Percentiles rank a stretch among this genome's conserved stretches.
phyloP scores from a whole-genome alignment of 1,284 basidiomycete species.

The Peniophora sp. region DNA sequence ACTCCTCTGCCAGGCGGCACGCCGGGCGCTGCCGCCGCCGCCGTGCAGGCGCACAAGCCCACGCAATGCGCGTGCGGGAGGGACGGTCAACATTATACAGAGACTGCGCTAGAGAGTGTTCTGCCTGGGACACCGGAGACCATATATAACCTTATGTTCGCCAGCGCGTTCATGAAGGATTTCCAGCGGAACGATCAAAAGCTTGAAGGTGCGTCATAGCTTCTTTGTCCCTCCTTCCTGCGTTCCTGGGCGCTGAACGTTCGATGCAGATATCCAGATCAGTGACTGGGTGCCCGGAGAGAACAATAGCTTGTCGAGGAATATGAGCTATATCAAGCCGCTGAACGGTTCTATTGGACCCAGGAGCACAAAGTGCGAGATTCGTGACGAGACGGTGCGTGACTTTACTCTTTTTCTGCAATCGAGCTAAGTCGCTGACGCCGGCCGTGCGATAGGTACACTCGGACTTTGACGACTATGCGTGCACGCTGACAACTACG shows the following conservation, averaged over 20 bases:
- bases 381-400: slow-evolving; percentile 68
- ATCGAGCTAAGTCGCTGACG: too few species aligned
- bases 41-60: slow-evolving; percentile 29
- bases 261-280: slow-evolving; percentile 73
- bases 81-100: slow-evolving; percentile 65
- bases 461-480: slow-evolving; percentile 81
- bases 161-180: slow-evolving; percentile 91
- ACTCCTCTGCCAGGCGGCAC: slow-evolving; percentile 4
- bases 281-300: slow-evolving; percentile 83
- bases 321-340: slow-evolving; percentile 95
- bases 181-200: slow-evolving; percentile 89
- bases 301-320: slow-evolving; percentile 71
- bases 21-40: slow-evolving; percentile 8
- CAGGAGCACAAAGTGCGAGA: slow-evolving; percentile 91
- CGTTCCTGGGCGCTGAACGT: slow-evolving; percentile 2
- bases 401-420: too few species aligned
- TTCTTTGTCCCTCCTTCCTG: background rate
- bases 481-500: slow-evolving; percentile 84
- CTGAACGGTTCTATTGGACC: slow-evolving; percentile 85
- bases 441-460: slow-evolving; percentile 25
- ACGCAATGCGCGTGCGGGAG: slow-evolving; percentile 76
- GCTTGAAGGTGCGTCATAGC: slow-evolving; percentile 62
- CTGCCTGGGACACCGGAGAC: slow-evolving; percentile 90
- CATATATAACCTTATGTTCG: slow-evolving; percentile 94
- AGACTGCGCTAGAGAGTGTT: slow-evolving; percentile 70